phyloP scores from a whole-genome alignment of 2,329 filamentous ascomycete genomes.

The Karstenula rhodostoma region DNA sequence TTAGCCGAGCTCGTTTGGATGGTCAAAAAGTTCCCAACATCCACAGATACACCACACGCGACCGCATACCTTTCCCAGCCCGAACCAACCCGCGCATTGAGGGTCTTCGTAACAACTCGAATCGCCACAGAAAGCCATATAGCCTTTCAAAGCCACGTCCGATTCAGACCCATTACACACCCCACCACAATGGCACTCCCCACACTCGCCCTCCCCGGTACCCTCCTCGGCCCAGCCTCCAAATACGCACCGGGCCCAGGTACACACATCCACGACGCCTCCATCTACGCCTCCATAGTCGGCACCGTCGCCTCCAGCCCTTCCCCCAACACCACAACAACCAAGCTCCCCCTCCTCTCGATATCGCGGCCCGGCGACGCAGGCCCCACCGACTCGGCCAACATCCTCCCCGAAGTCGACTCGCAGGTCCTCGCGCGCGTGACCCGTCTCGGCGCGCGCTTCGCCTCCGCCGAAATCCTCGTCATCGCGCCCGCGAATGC shows the following conservation, averaged over 20 bases:
- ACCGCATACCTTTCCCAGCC: background rate
- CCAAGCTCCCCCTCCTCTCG: constrained; percentile 52
- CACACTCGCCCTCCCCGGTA: constrained; percentile 77
- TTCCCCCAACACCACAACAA: constrained; percentile 57
- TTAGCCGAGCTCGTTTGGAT: constrained; percentile 29
- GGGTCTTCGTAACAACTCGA: background rate
- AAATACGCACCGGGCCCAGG: constrained; percentile 79
- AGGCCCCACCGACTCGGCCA: constrained; percentile 53
- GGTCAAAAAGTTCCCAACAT: constrained; percentile 33
- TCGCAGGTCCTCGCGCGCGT: constrained; percentile 85
- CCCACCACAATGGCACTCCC: constrained; percentile 44
- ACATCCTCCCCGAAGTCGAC: constrained; percentile 82
- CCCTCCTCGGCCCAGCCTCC: constrained; percentile 73
- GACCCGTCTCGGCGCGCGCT: constrained; percentile 82
- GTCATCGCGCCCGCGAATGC: constrained; percentile 62
- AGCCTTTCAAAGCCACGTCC: background rate
- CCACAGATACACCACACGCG: background rate
- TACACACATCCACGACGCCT: constrained; percentile 79
- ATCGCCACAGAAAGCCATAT: background rate
- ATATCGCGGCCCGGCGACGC: constrained; percentile 36
- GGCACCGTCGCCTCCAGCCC: constrained; percentile 67
- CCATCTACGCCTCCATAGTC: constrained; percentile 82
- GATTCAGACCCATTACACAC: background rate
- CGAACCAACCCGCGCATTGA: background rate
- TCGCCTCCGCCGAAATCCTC: constrained; percentile 86